Evolutionary conservation across 176 grass and related monocot species (phyloP).

Genomic region (Triticum dicoccoides): DNA sequence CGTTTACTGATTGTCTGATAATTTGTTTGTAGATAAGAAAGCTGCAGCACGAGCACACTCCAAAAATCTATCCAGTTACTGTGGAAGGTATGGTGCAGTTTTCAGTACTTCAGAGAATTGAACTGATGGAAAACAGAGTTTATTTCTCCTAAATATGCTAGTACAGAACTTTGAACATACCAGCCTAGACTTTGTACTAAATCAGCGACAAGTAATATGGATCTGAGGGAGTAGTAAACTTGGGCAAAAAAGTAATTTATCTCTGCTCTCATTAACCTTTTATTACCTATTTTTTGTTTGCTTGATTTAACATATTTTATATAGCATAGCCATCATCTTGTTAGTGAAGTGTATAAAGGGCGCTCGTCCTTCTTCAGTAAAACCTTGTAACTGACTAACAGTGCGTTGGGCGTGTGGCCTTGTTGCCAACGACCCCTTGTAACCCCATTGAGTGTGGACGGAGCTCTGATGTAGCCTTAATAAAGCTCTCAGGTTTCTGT

Average conservation of each 20-base stretch:
- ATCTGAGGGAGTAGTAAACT: background rate
- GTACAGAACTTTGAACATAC: background rate
- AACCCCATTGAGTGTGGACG: background rate
- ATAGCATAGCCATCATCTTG: background rate
- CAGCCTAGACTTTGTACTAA: background rate
- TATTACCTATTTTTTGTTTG: background rate
- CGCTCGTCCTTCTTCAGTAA: background rate
- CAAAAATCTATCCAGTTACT: constrained; percentile 86
- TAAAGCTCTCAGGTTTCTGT: background rate
- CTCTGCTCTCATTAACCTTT: background rate
- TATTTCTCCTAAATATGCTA: background rate
- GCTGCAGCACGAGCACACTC: constrained; percentile 76
- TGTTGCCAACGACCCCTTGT: background rate
- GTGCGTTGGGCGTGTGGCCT: background rate
- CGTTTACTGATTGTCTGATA: background rate
- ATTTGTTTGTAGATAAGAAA: constrained; percentile 73
- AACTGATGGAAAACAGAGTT: background rate
- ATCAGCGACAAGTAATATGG: no score
- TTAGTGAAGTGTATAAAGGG: background rate
- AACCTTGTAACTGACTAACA: background rate
- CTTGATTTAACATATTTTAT: background rate
- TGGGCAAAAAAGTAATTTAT: background rate
- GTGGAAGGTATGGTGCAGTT: constrained; percentile 72
- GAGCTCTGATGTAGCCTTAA: background rate
- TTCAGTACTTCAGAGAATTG: background rate